Evolutionary conservation across 2,329 filamentous ascomycete species (phyloP), one percentile per base, ranked within the genome.

Genomic region (Graphilbum sp.): DNA sequence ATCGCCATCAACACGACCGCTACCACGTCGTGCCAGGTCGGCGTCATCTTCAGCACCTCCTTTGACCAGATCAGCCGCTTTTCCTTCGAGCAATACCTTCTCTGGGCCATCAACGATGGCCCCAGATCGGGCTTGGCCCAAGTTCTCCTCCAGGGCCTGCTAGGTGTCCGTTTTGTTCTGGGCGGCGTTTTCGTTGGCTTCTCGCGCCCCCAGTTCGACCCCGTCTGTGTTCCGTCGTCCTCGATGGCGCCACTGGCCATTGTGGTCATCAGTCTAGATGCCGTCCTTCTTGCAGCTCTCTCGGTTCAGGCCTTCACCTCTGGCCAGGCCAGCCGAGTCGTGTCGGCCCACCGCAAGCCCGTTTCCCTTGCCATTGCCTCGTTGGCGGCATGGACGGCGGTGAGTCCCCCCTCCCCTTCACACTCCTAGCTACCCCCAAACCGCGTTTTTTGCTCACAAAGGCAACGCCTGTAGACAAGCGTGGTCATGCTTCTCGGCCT

Each of bases 11-110:
- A 63, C 44, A 50, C 59, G 25, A 52, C 51, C 24, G 60, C 62
- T 24, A 42, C 54, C 16, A 52, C 58, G 15, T 55, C 58, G 12
- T 76, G 72, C 49, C 68, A 72, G 49, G 51, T 67, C 38, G 59
- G 62, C 39, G 56, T 72, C 33, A 57, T 63, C 25, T 65, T 75
- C 46, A 62, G 65, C 34, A 60, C 67, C 9, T 46, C 63, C 19
- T 72, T 75, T 51, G 72, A 76, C 45, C 71, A 76, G 49, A 49
- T 74, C 19, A 65, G 64, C 16, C 62, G 72, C 36, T 54, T 67
- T 36, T 59, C 64, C 27, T 51, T 72, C 39, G 62, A 72, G 46
- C 69, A 74, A 49, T 68, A 64, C 40, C 49, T 74, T 5, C 45
- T 70, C 32, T 73, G 68, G 66, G 59, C 58, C 5, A 56, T 67